Evolutionary conservation across 352 stramenopile species (phyloP).

Genomic region (Phytopythium cucurbitacearum): DNA sequence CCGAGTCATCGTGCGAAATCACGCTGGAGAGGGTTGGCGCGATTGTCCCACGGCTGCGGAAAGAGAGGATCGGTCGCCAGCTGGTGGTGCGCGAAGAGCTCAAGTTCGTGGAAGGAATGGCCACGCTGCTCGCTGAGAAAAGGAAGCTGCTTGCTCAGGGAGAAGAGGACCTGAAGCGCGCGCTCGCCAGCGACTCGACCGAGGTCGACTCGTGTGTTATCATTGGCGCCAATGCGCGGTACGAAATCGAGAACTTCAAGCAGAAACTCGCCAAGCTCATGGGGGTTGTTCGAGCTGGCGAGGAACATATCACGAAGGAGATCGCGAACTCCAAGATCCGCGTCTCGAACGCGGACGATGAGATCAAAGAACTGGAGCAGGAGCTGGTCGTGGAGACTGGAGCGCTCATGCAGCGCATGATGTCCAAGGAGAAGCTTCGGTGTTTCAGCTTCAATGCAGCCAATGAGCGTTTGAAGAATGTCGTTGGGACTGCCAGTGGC

Average conservation of each 20-base stretch:
- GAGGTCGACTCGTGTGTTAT: constrained; percentile 71
- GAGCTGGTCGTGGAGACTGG: constrained; percentile 68
- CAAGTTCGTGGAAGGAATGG: constrained; percentile 44
- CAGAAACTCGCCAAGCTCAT: constrained; percentile 69
- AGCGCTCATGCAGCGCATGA: constrained; percentile 64
- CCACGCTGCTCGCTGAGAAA: constrained; percentile 56
- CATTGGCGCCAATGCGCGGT: constrained; percentile 46
- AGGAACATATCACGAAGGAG: constrained; percentile 53
- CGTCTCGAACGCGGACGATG: constrained; percentile 60
- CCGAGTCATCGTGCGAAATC: constrained; percentile 58
- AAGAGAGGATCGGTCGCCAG: constrained; percentile 52
- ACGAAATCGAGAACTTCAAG: constrained; percentile 76
- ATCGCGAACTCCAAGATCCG: constrained; percentile 61
- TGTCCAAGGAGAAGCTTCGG: constrained; percentile 54
- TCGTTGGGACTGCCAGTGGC: constrained; percentile 65
- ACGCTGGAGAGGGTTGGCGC: constrained; percentile 59
- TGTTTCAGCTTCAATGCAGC: constrained; percentile 74
- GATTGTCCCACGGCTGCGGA: constrained; percentile 51
- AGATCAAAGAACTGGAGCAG: constrained; percentile 61
- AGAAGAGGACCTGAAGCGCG: constrained; percentile 60
- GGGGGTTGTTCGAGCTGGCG: constrained; percentile 48
- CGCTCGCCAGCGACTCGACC: constrained; percentile 51
- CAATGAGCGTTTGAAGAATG: constrained; percentile 69
- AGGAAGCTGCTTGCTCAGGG: constrained; percentile 46
- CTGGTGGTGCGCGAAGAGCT: constrained; percentile 53